Percentiles rank a stretch among this genome's conserved stretches.
These are phyloP conservation scores for Colletotrichum kahawae DNA, from an alignment of 2,329 filamentous ascomycete genomes.

Conservation along the genomic window DNA sequence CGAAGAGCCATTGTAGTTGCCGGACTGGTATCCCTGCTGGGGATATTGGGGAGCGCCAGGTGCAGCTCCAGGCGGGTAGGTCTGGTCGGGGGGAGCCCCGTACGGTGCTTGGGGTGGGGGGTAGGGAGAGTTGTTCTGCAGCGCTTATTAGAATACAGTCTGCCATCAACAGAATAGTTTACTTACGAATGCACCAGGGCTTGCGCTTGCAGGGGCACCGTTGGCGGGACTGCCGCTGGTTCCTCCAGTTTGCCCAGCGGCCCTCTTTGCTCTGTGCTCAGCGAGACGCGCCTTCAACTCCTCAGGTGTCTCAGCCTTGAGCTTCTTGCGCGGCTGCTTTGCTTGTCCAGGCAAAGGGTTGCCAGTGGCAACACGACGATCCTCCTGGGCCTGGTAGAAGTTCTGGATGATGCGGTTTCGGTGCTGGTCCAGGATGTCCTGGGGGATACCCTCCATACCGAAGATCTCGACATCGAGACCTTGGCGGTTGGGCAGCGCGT, in stretches of 20 bases:
- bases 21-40: slow-evolving; percentile 12
- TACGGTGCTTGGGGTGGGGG: slow-evolving; percentile 37
- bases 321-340: slow-evolving; percentile 73
- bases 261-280: slow-evolving; percentile 74
- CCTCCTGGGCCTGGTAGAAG: slow-evolving; percentile 85
- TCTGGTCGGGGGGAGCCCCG: slow-evolving; percentile 35
- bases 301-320: slow-evolving; percentile 75
- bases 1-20: slow-evolving; percentile 31
- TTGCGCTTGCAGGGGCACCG: slow-evolving; percentile 42
- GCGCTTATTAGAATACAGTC: slow-evolving; percentile 23
- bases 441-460: slow-evolving; percentile 95
- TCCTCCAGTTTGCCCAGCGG: slow-evolving; percentile 59
- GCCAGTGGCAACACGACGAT: slow-evolving; percentile 80
- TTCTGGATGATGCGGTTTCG: slow-evolving; percentile 84
- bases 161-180: neutral
- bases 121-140: slow-evolving; percentile 44
- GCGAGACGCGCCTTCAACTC: slow-evolving; percentile 83
- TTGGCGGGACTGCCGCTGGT: slow-evolving; percentile 55
- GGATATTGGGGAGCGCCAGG: slow-evolving; percentile 23
- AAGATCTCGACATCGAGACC: slow-evolving; percentile 95
- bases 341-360: slow-evolving; percentile 76
- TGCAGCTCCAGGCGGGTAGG: slow-evolving; percentile 33
- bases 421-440: slow-evolving; percentile 82
- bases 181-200: slow-evolving; percentile 65
- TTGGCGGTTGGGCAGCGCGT: slow-evolving; percentile 85